phyloP scores from a whole-genome alignment of 352 stramenopile genomes.

The Globisporangium viniferum region DNA sequence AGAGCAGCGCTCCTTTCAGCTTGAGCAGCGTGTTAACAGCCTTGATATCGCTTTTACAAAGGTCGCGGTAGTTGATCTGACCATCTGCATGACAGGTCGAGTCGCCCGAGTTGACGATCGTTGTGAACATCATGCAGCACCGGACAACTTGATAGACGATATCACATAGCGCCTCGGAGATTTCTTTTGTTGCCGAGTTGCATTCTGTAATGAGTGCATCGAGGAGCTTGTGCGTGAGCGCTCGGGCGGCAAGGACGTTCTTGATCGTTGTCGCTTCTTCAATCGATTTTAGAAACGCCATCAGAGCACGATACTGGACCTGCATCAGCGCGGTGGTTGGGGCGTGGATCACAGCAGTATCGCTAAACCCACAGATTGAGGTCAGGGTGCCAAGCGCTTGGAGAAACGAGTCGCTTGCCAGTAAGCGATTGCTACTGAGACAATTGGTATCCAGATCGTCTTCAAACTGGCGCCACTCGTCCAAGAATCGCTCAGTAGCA shows the following conservation, averaged over 20 bases:
- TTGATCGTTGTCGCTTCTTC: slow-evolving; percentile 4
- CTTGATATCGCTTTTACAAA: slow-evolving; percentile 45
- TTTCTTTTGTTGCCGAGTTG: not conserved
- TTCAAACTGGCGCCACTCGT: slow-evolving; percentile 6
- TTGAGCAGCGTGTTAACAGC: slow-evolving; percentile 41
- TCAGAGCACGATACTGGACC: slow-evolving; percentile 13
- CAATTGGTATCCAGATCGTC: not conserved
- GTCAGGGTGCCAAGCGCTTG: not conserved
- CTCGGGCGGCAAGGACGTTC: slow-evolving; percentile 9
- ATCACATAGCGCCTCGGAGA: slow-evolving; percentile 17
- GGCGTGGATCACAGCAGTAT: not conserved
- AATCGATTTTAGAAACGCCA: slow-evolving; percentile 12
- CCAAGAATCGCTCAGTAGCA: not conserved
- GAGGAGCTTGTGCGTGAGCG: slow-evolving; percentile 23
- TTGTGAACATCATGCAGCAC: slow-evolving; percentile 62
- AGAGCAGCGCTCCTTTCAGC: slow-evolving; percentile 26
- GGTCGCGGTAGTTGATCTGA: slow-evolving; percentile 35
- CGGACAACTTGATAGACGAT: slow-evolving; percentile 56
- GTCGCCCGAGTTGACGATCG: slow-evolving; percentile 43
- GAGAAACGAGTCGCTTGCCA: slow-evolving; percentile 8
- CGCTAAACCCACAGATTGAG: not conserved
- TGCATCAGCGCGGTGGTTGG: slow-evolving; percentile 9
- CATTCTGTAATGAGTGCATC: slow-evolving; percentile 11
- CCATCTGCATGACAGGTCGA: not conserved
- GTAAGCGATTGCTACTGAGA: not conserved